Base-by-base conservation (phyloP, 495 filamentous ascomycete genomes). In the Penicillium verhagenii region DNA sequence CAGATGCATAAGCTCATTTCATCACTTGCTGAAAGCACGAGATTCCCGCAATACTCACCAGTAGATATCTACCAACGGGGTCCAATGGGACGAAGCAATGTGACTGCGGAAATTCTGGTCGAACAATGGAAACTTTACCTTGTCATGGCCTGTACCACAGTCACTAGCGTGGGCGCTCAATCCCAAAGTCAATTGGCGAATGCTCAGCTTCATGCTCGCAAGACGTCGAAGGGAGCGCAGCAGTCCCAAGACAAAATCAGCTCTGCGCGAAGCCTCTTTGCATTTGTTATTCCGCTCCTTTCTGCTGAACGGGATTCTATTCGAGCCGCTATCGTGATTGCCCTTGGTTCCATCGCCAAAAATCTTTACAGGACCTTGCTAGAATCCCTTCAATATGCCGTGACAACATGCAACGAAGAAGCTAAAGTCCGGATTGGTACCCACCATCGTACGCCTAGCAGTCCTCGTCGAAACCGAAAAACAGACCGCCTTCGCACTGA, bases 111-210 rank as follows among this genome's bases (percentile, higher is more conserved):
- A 47, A 85, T 95, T 35, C 75, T 98, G 51, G 83, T 97, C 53
- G 94, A 97, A 65, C 94, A 99, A 69, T 99, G 93, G 93, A 97
- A 96, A 70, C 75, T 97, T n/a, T 97, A 97, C 66, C 79, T 99
- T 38, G 89, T 96, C 40, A 96, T 97, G 72, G 95, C 95, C 6
- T 99, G 95, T 67, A 96, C 92, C 8, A 99, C 95, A 0, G 78
- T 99, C 24, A 92, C 87, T 25, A 93, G 91, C 53, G 84, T 90
- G 16, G 92, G 92, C 16, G 84, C 79, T 16, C 78, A 82, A 26
- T 84, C 82, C 38, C 83, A 80, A 60, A 82, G 63, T 60, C 82
- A 72, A 59, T 65, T 77, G 28, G 81, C 72, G 39, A 81, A 83
- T 57, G 78, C 80, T n/a, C 90, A 96, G 14, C 20, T 50, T 60